These are phyloP conservation scores for Candida sanyaensis DNA, from an alignment of 1,139 yeast genomes.

Conservation along the genomic window DNA sequence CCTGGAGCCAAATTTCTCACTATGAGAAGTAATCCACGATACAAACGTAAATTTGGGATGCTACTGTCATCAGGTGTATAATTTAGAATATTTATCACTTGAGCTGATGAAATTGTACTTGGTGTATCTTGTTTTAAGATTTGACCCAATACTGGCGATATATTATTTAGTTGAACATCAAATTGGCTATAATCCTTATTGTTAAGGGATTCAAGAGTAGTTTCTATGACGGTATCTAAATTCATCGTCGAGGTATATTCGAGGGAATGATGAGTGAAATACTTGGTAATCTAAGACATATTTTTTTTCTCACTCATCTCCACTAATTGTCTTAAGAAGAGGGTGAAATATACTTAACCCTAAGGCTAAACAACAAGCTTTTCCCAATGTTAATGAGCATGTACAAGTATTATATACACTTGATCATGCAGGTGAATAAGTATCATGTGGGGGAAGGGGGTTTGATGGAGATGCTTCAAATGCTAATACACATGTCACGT, in stretches of 20 bases:
- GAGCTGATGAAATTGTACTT: not conserved
- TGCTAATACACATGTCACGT: too few species aligned
- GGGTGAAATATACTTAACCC: too few species aligned
- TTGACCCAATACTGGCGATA: not conserved
- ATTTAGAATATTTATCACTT: constrained; percentile 1
- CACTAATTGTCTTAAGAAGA: too few species aligned
- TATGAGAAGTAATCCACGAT: constrained; percentile 14
- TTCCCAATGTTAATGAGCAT: too few species aligned
- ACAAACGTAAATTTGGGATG: constrained; percentile 9
- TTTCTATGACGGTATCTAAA: constrained; percentile 1
- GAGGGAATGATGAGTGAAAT: too few species aligned
- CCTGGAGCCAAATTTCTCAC: constrained; percentile 11
- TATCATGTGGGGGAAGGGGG: too few species aligned
- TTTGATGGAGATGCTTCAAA: too few species aligned
- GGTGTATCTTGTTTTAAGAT: not conserved
- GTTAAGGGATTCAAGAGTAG: not conserved
- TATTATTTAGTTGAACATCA: not conserved
- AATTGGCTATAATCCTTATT: constrained; percentile 2
- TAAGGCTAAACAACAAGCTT: too few species aligned
- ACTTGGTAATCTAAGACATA: too few species aligned
- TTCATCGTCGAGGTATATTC: not conserved
- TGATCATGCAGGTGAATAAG: too few species aligned
- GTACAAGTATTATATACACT: too few species aligned
- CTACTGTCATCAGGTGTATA: constrained; percentile 5
- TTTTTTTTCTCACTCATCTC: too few species aligned